Evolutionary conservation across 2,329 filamentous ascomycete species (phyloP).

Genomic region (Neoarthrinium moseri): DNA sequence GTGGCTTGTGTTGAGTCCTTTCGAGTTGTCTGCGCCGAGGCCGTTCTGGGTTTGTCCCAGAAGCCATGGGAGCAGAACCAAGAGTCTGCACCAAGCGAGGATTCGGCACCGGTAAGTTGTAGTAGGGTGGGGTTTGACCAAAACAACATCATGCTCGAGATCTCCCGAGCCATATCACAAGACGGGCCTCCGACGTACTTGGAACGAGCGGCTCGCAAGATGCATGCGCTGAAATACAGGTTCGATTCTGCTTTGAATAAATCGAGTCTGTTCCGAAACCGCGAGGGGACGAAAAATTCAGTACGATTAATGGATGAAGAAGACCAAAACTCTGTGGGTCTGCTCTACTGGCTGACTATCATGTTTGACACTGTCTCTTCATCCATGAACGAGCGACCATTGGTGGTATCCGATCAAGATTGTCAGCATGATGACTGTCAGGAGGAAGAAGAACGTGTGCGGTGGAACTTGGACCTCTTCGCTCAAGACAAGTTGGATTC

Average conservation of each 20-base stretch:
- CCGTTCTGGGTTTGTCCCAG: constrained; percentile 11
- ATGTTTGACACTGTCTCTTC: constrained; percentile 60
- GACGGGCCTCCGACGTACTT: constrained; percentile 32
- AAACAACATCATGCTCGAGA: too few species aligned
- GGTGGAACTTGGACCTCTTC: neutral
- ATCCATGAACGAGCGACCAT: constrained; percentile 41
- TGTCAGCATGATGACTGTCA: neutral
- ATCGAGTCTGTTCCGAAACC: constrained; percentile 26
- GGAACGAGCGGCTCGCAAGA: constrained; percentile 37
- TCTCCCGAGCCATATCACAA: constrained; percentile 18
- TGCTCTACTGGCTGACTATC: constrained; percentile 54
- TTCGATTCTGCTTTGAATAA: too few species aligned
- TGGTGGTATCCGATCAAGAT: constrained; percentile 30
- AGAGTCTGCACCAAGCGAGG: too few species aligned
- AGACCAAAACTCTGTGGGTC: constrained; percentile 3
- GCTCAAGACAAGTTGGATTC: neutral
- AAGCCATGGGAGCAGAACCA: constrained; percentile 7
- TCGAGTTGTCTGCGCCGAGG: constrained; percentile 8
- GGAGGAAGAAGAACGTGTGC: neutral
- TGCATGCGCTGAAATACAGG: constrained; percentile 36
- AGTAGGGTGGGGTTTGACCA: too few species aligned
- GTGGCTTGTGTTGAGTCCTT: neutral
- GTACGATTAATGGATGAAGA: neutral
- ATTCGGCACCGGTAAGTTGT: too few species aligned
- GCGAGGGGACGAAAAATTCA: constrained; percentile 7